phyloP scores from a whole-genome alignment of 371 early-diverging fungal genomes.

The Circinella minor region DNA sequence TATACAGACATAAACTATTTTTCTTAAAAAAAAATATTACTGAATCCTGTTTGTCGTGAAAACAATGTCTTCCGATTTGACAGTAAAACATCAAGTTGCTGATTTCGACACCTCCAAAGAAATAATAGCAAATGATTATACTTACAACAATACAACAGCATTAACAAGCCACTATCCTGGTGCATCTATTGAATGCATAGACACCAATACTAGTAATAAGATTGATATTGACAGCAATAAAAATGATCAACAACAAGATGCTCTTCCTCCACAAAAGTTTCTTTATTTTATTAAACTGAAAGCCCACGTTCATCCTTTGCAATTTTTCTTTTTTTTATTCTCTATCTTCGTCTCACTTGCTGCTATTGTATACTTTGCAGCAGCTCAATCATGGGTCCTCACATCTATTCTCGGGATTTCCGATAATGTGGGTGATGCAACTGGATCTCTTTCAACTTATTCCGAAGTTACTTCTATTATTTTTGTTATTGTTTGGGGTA shows the following conservation, averaged over 20 bases:
- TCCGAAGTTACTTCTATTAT: conserved; percentile 61
- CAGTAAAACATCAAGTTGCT: background rate
- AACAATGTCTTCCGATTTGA: background rate
- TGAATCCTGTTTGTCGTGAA: background rate
- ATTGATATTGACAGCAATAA: background rate
- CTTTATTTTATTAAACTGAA: conserved; percentile 44
- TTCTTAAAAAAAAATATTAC: background rate
- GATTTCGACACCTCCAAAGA: conserved; percentile 7
- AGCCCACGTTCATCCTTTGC: conserved; percentile 36
- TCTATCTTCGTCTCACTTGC: conserved; percentile 35
- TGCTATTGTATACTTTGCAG: conserved; percentile 41
- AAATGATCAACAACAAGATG: background rate
- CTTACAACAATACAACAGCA: background rate
- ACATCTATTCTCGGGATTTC: conserved; percentile 18
- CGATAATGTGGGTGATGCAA: conserved; percentile 36
- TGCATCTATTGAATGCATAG: background rate
- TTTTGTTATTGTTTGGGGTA: conserved; percentile 41
- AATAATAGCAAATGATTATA: background rate
- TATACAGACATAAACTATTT: background rate
- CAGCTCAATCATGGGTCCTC: conserved; percentile 35
- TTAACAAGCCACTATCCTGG: background rate
- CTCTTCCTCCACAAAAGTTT: conserved; percentile 17
- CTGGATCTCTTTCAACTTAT: conserved; percentile 57
- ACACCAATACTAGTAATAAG: background rate
- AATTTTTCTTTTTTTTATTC: conserved; percentile 36